phyloP scores from a whole-genome alignment of 2,329 filamentous ascomycete species.

The Botrytis aclada region DNA sequence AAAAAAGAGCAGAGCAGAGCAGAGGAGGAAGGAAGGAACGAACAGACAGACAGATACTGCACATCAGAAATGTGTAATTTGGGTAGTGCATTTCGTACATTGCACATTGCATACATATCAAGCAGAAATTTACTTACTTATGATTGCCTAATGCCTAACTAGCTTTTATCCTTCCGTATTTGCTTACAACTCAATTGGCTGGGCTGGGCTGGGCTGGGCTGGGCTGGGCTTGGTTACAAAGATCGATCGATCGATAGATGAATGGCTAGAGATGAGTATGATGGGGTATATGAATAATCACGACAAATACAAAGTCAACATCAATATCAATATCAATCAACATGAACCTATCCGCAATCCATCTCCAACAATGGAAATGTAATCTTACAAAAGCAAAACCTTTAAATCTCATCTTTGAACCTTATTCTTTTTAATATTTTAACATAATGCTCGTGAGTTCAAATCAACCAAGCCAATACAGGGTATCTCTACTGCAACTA shows the following conservation, averaged over 20 bases:
- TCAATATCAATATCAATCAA: not conserved
- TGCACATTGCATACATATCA: too few relatives aligned
- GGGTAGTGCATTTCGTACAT: not conserved
- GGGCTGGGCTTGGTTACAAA: not conserved
- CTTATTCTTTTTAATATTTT: not conserved
- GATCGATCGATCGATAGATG: not conserved
- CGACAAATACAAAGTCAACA: not conserved
- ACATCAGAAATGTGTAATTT: not conserved
- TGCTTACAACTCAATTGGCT: too few relatives aligned
- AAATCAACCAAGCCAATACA: slow-evolving; percentile 1
- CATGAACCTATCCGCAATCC: not conserved
- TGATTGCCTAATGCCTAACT: too few relatives aligned
- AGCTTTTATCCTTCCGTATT: too few relatives aligned
- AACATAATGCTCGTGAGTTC: not conserved
- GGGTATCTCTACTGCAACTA: not conserved
- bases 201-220: too few relatives aligned
- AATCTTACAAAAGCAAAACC: not conserved
- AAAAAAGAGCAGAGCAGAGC: too few relatives aligned
- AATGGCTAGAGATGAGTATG: not conserved
- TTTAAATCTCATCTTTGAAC: not conserved
- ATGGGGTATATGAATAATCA: not conserved
- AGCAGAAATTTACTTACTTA: not conserved
- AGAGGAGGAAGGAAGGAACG: not conserved
- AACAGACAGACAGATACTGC: not conserved
- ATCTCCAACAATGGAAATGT: not conserved